Evolutionary conservation across 352 stramenopile genomes (phyloP).

Genomic region (Hyaloperonospora arabidopsidis): DNA sequence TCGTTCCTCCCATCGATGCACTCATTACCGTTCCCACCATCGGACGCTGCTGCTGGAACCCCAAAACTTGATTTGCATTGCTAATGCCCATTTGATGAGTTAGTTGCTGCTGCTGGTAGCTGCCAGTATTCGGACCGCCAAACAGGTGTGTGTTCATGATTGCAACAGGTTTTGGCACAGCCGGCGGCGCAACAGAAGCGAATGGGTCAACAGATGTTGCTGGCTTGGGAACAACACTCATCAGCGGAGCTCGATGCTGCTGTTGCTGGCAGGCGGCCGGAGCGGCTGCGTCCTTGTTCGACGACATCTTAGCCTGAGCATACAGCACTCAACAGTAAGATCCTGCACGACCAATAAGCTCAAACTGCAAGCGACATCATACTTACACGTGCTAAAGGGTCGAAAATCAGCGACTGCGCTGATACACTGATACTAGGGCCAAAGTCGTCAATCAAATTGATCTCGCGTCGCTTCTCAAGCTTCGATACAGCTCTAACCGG

Average conservation of each 20-base stretch:
- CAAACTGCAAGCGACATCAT: not conserved
- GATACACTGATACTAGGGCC: slow-evolving; percentile 49
- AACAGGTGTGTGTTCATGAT: slow-evolving; percentile 55
- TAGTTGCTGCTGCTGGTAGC: slow-evolving; percentile 22
- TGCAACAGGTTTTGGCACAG: slow-evolving; percentile 35
- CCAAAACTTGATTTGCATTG: slow-evolving; percentile 9
- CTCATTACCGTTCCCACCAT: slow-evolving; percentile 21
- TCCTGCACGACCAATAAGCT: not conserved
- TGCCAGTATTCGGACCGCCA: slow-evolving; percentile 23
- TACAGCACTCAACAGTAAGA: slow-evolving; percentile 14
- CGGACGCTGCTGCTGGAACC: slow-evolving; percentile 22
- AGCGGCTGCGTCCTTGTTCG: slow-evolving; percentile 8
- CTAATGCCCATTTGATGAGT: slow-evolving; percentile 12
- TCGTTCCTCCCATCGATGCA: slow-evolving; percentile 13
- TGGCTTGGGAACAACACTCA: slow-evolving; percentile 9
- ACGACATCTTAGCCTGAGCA: slow-evolving; percentile 25
- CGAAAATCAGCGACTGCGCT: slow-evolving; percentile 64
- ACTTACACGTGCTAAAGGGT: slow-evolving; percentile 58
- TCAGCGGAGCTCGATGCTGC: slow-evolving; percentile 11
- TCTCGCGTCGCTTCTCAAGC: slow-evolving; percentile 47
- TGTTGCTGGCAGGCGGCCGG: slow-evolving; percentile 10
- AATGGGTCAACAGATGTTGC: slow-evolving; percentile 57
- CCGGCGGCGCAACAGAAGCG: slow-evolving; percentile 33
- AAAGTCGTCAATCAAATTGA: slow-evolving; percentile 77
- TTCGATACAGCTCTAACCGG: slow-evolving; percentile 20